These are phyloP conservation scores for Aspergillus saccharolyticus DNA, from an alignment of 495 filamentous ascomycete species.

Conservation along the genomic window DNA sequence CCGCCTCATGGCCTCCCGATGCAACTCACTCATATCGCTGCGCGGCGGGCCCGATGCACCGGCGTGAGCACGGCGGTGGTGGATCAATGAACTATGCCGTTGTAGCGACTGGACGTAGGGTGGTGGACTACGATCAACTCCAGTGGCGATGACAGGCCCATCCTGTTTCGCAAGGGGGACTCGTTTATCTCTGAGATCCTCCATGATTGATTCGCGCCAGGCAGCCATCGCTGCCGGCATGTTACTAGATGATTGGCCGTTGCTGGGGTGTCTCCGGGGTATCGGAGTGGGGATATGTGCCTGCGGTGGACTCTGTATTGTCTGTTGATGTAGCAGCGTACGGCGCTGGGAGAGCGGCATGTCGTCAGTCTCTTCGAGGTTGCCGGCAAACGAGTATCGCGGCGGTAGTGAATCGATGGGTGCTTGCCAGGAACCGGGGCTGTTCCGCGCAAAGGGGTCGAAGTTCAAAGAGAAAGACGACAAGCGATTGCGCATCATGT, in stretches of 20 bases:
- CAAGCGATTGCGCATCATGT: conserved; percentile 31
- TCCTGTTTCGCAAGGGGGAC: conserved; percentile 29
- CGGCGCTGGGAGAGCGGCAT: conserved; percentile 69
- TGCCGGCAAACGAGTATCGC: conserved; percentile 14
- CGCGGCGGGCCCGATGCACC: conserved; percentile 74
- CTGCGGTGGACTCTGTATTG: conserved; percentile 16
- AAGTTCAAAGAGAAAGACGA: conserved; percentile 37
- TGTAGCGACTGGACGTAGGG: conserved; percentile 28
- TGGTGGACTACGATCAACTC: conserved; percentile 19
- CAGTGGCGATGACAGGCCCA: neutral
- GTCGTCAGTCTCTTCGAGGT: conserved; percentile 53
- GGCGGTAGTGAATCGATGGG: conserved; percentile 12
- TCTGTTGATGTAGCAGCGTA: conserved; percentile 42
- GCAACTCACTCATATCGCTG: conserved; percentile 68
- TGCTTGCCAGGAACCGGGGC: conserved; percentile 25
- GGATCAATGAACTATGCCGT: conserved; percentile 30
- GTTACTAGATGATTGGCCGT: conserved; percentile 32
- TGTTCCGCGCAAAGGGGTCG: conserved; percentile 32
- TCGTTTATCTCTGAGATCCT: conserved; percentile 48
- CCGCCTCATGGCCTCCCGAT: conserved; percentile 73
- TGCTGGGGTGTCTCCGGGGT: conserved; percentile 13
- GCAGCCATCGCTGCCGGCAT: conserved; percentile 61
- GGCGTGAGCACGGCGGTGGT: conserved; percentile 45
- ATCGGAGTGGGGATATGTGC: conserved; percentile 16
- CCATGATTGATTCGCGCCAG: conserved; percentile 69